Conservation (phyloP, 371 early-diverging fungal genomes). For the Rhizomucor pusillus region DNA sequence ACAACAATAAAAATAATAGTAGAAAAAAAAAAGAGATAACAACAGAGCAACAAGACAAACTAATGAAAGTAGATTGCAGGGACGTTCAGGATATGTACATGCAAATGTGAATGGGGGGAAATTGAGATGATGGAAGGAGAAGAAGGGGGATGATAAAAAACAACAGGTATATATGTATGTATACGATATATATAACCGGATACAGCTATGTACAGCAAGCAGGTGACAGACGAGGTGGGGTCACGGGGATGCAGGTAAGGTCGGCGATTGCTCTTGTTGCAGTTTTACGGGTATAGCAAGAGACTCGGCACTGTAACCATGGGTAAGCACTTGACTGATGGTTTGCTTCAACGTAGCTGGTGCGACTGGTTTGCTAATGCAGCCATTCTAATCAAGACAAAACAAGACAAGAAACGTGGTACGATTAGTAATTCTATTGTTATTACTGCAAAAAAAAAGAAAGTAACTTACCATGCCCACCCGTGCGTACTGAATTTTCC, state of each 20-base stretch:
- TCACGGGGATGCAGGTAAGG: neutral
- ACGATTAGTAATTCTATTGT: neutral
- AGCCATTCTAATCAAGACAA: conserved; percentile 37
- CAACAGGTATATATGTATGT: no score
- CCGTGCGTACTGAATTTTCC: conserved; percentile 14
- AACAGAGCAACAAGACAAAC: no score
- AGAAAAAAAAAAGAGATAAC: no score
- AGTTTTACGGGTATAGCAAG: conserved; percentile 5
- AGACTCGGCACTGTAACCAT: conserved; percentile 21
- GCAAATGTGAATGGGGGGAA: no score
- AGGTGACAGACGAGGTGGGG: no score
- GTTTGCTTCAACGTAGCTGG: conserved; percentile 30
- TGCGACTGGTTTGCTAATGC: conserved; percentile 46
- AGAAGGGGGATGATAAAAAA: no score
- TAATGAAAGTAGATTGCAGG: no score
- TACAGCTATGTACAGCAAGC: no score
- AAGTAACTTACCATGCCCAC: conserved; percentile 21
- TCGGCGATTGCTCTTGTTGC: neutral
- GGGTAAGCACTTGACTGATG: conserved; percentile 22
- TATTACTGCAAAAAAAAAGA: neutral
- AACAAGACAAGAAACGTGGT: conserved; percentile 1
- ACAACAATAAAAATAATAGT: no score
- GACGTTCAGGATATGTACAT: no score
- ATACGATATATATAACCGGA: no score
- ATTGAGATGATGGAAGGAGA: no score